Base-by-base conservation (phyloP, 2,329 filamentous ascomycete species). In the Orbilia ellipsospora region DNA sequence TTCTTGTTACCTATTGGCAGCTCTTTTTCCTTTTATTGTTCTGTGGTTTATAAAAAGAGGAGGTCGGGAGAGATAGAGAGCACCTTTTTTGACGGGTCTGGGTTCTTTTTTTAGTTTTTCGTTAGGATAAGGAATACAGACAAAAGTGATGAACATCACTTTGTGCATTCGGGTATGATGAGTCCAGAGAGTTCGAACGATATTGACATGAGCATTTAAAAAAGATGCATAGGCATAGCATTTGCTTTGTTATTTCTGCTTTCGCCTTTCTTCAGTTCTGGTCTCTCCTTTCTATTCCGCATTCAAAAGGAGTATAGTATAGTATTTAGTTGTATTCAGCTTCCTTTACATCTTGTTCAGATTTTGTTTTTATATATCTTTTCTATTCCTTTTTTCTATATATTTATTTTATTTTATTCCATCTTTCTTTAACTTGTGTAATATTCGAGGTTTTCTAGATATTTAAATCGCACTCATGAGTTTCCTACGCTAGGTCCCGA, bases 251-350 rank as follows among this genome's bases (percentile, higher is more conserved):
- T 23, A 26, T 68, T 18, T 52, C 54, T 20, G 18, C 10, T 20
- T 62, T 56, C 20, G n/a, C 18, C 16, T 59, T 16, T 57, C 16
- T 57, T 57, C 7, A 13, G 16, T 45, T 20, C 10, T 7, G 5
- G 28, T 59, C 55, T 42, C 31, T 45, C 55, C 16, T n/a, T 55
- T 57, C 28, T 42, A 57, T 59, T 26, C 40, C 55, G 55, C 55
- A 59, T 59, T 45, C 16, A n/a, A 57, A 42, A 40, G 54, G 54
- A 57, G 54, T 57, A 57, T 57, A 40, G 5, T 36, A 36, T 57
- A 40, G 31, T 57, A 4, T 57, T 42, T 57, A 57, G 54, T 57
- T 16, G 54, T 42, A 57, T 40, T 36, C 28, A 10, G n/a, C 10
- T 48, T 26, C 45, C 45, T 16, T 13, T 61, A 12, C 28, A n/a